phyloP scores from a whole-genome alignment of 2,329 filamentous ascomycete species.

The Diaporthe destruens region DNA sequence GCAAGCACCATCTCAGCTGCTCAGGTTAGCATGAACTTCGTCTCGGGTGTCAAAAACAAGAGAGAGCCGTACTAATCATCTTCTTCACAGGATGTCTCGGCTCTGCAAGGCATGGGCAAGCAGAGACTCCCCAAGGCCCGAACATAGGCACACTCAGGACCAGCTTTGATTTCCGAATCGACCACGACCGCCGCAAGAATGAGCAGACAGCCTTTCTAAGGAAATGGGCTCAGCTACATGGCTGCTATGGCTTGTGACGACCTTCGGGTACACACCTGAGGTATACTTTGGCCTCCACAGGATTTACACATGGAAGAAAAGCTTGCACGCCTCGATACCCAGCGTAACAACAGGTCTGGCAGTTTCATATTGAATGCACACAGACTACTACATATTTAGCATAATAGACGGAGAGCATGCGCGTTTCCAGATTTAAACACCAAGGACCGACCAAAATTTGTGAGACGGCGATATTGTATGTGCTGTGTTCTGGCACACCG shows the following conservation, averaged over 20 bases:
- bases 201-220: neutral
- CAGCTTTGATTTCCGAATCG: neutral
- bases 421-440: neutral
- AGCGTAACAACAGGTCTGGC: constrained; percentile 7
- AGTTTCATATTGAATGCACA: neutral
- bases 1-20: neutral
- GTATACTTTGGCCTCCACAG: neutral
- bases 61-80: neutral
- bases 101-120: constrained; percentile 33
- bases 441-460: neutral
- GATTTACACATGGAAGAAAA: neutral
- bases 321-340: constrained; percentile 16
- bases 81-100: constrained; percentile 4
- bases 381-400: constrained; percentile 19
- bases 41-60: no score
- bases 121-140: constrained; percentile 17
- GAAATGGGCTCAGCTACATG: neutral
- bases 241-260: neutral
- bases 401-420: constrained; percentile 21
- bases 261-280: neutral
- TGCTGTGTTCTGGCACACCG: no score
- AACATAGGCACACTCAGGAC: constrained; percentile 5
- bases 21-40: constrained; percentile 14
- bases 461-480: no score
- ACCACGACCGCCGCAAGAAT: neutral